phyloP scores from a whole-genome alignment of 1,284 basidiomycete genomes.

The Cutaneotrichosporon cavernicola region DNA sequence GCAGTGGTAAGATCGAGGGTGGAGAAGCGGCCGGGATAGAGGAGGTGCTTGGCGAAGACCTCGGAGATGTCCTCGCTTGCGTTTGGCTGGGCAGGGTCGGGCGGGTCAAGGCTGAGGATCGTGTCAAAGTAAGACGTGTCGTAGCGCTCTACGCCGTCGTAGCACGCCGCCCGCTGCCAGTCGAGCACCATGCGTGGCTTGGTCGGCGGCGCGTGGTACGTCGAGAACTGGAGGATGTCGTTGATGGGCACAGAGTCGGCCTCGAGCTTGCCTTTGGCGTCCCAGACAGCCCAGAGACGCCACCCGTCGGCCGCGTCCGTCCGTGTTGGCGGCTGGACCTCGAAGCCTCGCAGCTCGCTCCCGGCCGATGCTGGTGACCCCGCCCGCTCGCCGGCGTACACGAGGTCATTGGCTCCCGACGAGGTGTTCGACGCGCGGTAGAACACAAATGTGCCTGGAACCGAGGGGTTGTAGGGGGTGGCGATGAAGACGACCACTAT shows the following conservation, averaged over 20 bases:
- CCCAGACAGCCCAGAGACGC: slow-evolving; percentile 54
- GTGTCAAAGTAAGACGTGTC: slow-evolving; percentile 85
- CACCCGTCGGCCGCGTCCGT: slow-evolving; percentile 42
- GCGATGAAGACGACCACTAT: slow-evolving; percentile 50
- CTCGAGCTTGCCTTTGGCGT: slow-evolving; percentile 35
- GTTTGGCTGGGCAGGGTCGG: slow-evolving; percentile 55
- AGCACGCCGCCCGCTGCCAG: slow-evolving; percentile 35
- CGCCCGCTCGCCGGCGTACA: slow-evolving; percentile 39
- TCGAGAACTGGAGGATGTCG: slow-evolving; percentile 45
- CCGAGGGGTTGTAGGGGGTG: slow-evolving; percentile 35
- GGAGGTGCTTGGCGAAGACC: slow-evolving; percentile 75
- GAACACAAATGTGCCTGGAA: slow-evolving; percentile 50
- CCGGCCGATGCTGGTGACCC: slow-evolving; percentile 35
- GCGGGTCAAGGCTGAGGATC: slow-evolving; percentile 64
- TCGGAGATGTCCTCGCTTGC: slow-evolving; percentile 57
- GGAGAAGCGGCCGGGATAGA: slow-evolving; percentile 84
- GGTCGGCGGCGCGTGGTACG: slow-evolving; percentile 30
- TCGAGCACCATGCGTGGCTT: slow-evolving; percentile 31
- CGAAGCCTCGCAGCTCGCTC: slow-evolving; percentile 51
- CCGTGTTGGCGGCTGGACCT: slow-evolving; percentile 39
- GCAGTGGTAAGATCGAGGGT: slow-evolving; percentile 72
- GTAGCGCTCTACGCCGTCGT: slow-evolving; percentile 62
- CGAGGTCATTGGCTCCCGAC: slow-evolving; percentile 37
- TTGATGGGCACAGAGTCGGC: slow-evolving; percentile 38
- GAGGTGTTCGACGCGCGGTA: slow-evolving; percentile 40